Evolutionary conservation across 2,329 filamentous ascomycete genomes (phyloP).

Genomic region (Penicillium hesseltinei): DNA sequence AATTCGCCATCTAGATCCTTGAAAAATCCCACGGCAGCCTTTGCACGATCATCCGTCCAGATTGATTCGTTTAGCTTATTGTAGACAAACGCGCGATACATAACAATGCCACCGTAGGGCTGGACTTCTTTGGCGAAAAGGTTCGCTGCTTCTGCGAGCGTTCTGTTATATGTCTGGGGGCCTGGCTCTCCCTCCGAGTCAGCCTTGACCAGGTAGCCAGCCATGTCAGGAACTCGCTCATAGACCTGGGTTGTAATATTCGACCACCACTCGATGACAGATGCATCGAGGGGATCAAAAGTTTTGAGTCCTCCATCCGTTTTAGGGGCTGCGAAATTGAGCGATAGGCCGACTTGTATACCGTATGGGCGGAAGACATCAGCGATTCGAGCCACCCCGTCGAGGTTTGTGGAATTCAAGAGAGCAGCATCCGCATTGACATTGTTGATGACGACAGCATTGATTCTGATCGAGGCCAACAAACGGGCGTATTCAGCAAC

Average conservation of each 20-base stretch:
- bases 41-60: constrained; percentile 68
- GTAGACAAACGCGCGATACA: constrained; percentile 74
- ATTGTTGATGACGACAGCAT: constrained; percentile 68
- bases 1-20: constrained; percentile 63
- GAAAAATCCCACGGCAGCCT: constrained; percentile 68
- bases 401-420: constrained; percentile 57
- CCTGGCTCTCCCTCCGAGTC: constrained; percentile 71
- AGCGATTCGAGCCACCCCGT: constrained; percentile 61
- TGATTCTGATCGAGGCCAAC: constrained; percentile 64
- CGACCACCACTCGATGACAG: constrained; percentile 63
- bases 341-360: constrained; percentile 62
- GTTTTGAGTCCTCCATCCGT: constrained; percentile 56
- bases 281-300: constrained; percentile 63
- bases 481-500: constrained; percentile 64
- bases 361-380: constrained; percentile 67
- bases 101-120: constrained; percentile 60
- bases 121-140: constrained; percentile 62
- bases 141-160: constrained; percentile 66
- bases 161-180: constrained; percentile 67
- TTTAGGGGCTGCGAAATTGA: constrained; percentile 67
- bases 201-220: constrained; percentile 68
- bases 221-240: constrained; percentile 61
- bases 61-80: constrained; percentile 57
- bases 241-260: constrained; percentile 61
- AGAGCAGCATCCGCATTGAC: constrained; percentile 66